Evolutionary conservation across 805 yeast species (phyloP).

Genomic region (Ogataea angusta): DNA sequence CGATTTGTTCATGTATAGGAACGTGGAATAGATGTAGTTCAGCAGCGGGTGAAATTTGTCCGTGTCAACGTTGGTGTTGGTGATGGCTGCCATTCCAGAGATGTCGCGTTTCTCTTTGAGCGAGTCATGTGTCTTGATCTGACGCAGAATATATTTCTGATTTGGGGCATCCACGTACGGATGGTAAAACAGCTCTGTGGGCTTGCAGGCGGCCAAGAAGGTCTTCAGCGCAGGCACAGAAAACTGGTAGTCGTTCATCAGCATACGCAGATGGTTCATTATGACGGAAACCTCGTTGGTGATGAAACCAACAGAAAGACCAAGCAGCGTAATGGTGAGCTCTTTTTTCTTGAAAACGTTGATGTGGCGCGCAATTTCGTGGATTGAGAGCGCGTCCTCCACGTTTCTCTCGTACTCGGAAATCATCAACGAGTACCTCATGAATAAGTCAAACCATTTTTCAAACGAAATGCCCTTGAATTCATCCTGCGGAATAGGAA

Average conservation of each 20-base stretch:
- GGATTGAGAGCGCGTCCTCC: constrained; percentile 64
- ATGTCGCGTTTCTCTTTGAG: constrained; percentile 51
- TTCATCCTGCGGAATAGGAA: constrained; percentile 45
- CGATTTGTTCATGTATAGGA: constrained; percentile 77
- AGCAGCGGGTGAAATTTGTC: constrained; percentile 60
- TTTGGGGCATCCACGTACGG: constrained; percentile 70
- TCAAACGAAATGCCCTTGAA: constrained; percentile 76
- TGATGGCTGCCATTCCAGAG: constrained; percentile 75
- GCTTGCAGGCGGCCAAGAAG: constrained; percentile 53
- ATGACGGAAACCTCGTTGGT: constrained; percentile 51
- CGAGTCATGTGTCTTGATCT: constrained; percentile 84
- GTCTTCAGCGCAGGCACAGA: constrained; percentile 63
- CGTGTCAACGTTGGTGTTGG: constrained; percentile 46
- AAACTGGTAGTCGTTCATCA: constrained; percentile 71
- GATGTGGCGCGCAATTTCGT: constrained; percentile 72
- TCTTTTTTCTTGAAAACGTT: constrained; percentile 70
- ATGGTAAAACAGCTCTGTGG: constrained; percentile 21
- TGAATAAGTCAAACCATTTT: constrained; percentile 81
- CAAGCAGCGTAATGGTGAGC: constrained; percentile 58
- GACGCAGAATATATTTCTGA: constrained; percentile 87
- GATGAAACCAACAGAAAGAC: constrained; percentile 51
- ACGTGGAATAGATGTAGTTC: constrained; percentile 68
- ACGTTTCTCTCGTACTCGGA: constrained; percentile 52
- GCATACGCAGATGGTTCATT: constrained; percentile 55
- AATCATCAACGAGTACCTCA: constrained; percentile 70